Evolutionary conservation across 176 grass and related monocot species (phyloP).

Genomic region (Triticum turgidum): DNA sequence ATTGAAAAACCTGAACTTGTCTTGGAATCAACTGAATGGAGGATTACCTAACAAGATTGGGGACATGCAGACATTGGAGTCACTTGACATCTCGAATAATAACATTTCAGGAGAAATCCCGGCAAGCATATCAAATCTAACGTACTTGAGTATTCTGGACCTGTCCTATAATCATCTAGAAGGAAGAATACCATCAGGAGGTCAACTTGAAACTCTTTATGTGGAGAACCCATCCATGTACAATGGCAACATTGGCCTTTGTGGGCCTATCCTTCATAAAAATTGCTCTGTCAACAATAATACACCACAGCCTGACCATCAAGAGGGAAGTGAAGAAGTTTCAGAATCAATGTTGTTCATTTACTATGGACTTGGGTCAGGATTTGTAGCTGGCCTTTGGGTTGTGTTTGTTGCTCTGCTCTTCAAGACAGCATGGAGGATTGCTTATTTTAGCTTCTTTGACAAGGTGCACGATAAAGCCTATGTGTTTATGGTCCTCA

Average conservation of each 20-base stretch:
- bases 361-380: neutral
- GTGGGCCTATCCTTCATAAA: constrained; percentile 20
- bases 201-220: constrained; percentile 45
- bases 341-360: neutral
- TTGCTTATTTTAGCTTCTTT: constrained; percentile 6
- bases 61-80: constrained; percentile 25
- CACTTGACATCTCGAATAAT: constrained; percentile 44
- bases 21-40: neutral
- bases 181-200: constrained; percentile 30
- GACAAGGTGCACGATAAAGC: neutral
- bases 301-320: neutral
- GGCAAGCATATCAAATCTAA: neutral
- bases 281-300: neutral
- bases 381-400: constrained; percentile 35
- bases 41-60: constrained; percentile 6
- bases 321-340: too few species aligned
- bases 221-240: constrained; percentile 20
- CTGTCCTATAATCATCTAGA: constrained; percentile 41
- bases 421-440: constrained; percentile 31
- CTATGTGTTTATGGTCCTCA: neutral
- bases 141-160: constrained; percentile 27
- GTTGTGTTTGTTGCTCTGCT: constrained; percentile 3
- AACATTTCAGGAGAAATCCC: constrained; percentile 34
- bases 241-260: constrained; percentile 25
- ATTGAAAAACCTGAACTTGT: neutral